Evolutionary conservation across 2,329 filamentous ascomycete genomes (phyloP), one percentile per base, ranked within the genome.

Genomic region (Microascus cirrosus): DNA sequence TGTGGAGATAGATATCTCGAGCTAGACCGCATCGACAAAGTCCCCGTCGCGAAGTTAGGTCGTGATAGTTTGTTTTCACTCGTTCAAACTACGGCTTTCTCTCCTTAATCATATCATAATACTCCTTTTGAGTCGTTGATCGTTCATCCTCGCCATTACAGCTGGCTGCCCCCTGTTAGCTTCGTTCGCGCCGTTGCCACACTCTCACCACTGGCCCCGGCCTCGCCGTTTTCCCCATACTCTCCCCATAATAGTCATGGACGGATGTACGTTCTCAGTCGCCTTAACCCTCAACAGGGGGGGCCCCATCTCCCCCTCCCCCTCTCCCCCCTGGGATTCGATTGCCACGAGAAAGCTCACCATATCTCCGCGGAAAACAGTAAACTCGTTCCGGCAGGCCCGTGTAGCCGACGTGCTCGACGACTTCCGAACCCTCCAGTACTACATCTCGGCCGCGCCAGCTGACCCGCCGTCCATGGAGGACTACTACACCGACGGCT

Each of bases 401-500:
- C 79, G 83, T 62, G 83, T 86, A 65, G 82, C 80, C 68, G 78
- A 86, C 63, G 70, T 86, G 54, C 77, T 86, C 48, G 72, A 76
- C 61, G 83, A 86, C 67, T 86, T 86, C 68, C 78, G 77, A 61
- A 79, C 73, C 51, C 73, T 85, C 28, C 83, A 86, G 67, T 81
- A 81, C 68, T 81, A 79, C 67, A 86, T 86, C 65, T 78, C 82
- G 36, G 75, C 76, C 11, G 79, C 74, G 8, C 79, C 80, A 13
- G 74, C 74, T 57, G 75, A 82, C n/a, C 81, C 83, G 8, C 65
- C 70, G 3, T 70, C 82, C 68, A 70, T 73, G 59, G 77, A 80
- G 57, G 83, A 86, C 65, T 83, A 84, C 65, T 80, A 82, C 69
- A 83, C 82, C 13, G 81, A 84, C 61, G 83, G 83, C 24, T 86